Base-by-base conservation (phyloP, 805 yeast species). In the Candida berthetii region DNA sequence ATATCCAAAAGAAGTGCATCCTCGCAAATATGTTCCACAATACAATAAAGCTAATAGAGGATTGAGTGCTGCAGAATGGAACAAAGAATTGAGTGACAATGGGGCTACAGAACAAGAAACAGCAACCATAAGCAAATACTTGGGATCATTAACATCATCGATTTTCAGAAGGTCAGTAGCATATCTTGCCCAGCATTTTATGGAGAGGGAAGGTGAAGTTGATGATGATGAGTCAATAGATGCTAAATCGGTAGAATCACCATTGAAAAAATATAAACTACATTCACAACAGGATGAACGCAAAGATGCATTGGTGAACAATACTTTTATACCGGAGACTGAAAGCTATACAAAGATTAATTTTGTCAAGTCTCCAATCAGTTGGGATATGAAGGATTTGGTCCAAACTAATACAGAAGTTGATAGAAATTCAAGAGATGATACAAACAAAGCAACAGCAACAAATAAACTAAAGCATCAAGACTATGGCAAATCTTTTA, bases 401-500 rank as follows among this genome's bases (percentile, higher is more conserved):
- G 17, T 27, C 4, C 15, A 36, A 20, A 17, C 9, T 16, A 15
- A 32, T n/a, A n/a, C n/a, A n/a, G n/a, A n/a, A n/a, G n/a, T 8
- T 8, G 24, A 22, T 8, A 22, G 8, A 7, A 22, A 22, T 22
- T 22, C 24, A 16, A 9, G n/a, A 14, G n/a, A 33, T 17, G 8
- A 20, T 13, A n/a, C 19, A 11, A 14, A 8, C 14, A 35, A 36
- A 28, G 11, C 36, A 36, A 31, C 31, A 20, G 22, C 34, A 28
- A 15, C 36, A 16, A 13, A 29, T 15, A 7, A 31, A 3, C 18
- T 19, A 13, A 34, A 22, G 19, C 41, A 25, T 37, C 37, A 42
- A 5, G 61, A 64, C 24, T 70, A 70, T 43, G 75, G 75, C 3
- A 64, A 71, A 1, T 45, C 57, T 3, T 61, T 68, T 37, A 36